Conservation (phyloP, 2,329 filamentous ascomycete species). For the Apiospora hydei region DNA sequence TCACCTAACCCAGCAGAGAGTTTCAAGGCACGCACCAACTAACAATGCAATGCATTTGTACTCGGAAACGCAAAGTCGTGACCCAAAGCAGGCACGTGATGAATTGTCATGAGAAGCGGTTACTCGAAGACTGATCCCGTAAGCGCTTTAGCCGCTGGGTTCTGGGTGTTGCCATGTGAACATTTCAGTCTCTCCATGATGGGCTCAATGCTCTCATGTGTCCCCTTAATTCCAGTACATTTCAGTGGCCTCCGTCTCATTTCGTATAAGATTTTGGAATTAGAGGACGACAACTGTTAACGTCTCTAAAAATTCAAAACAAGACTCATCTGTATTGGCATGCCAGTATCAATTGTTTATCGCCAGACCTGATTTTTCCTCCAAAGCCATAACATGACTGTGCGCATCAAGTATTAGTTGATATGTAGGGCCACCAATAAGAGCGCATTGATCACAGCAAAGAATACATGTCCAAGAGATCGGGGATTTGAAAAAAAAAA, state of each 20-base stretch:
- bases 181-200: neutral
- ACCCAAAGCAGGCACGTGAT: neutral
- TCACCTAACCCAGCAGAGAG: neutral
- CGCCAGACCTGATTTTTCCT: too few species aligned
- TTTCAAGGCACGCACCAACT: neutral
- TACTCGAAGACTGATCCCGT: neutral
- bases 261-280: too few species aligned
- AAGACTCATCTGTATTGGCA: too few species aligned
- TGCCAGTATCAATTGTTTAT: too few species aligned
- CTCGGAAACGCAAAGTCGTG: neutral
- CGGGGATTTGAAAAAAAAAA: too few species aligned
- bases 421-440: neutral
- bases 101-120: neutral
- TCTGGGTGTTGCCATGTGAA: too few species aligned
- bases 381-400: too few species aligned
- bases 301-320: too few species aligned
- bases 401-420: neutral
- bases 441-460: neutral
- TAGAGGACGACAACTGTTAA: too few species aligned
- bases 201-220: too few species aligned
- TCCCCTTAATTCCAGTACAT: too few species aligned
- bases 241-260: too few species aligned
- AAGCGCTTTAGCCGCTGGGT: neutral
- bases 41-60: neutral
- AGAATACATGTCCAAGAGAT: neutral